A percentile compares a stretch with the other conserved stretches of the same genome.
Evolutionary conservation across 441 rosid species (phyloP).

Genomic region (Croton setiger): DNA sequence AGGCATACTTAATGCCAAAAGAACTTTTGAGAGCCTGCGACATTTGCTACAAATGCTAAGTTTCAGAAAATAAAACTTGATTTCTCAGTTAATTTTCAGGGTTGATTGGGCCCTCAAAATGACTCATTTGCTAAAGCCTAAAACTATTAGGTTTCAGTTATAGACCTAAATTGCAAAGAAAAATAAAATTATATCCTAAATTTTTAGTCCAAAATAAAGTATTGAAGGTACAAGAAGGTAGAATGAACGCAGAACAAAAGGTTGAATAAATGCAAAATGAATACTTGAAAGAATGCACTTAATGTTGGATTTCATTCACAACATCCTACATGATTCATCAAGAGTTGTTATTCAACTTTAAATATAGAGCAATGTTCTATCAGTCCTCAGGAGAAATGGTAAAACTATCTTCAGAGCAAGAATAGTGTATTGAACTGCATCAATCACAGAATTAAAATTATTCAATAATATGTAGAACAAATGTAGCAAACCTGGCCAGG

Average conservation of each 20-base stretch:
- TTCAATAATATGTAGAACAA: constrained; percentile 17
- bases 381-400: neutral
- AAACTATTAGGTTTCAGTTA: too few species aligned
- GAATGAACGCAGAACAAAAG: neutral
- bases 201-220: neutral
- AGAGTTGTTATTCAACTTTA: neutral
- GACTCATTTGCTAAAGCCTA: too few species aligned
- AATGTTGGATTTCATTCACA: neutral
- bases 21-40: neutral
- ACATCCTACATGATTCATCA: neutral
- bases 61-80: neutral
- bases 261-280: neutral
- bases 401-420: neutral
- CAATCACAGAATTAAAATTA: neutral
- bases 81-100: neutral
- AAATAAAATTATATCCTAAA: neutral
- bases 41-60: neutral
- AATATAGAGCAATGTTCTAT: neutral
- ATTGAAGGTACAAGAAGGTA: neutral
- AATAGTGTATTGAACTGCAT: neutral
- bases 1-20: neutral
- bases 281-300: neutral
- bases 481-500: constrained; percentile 82
- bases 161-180: too few species aligned
- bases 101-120: too few species aligned